Base-by-base conservation (phyloP, 2,329 filamentous ascomycete genomes). In the Calonectria hongkongensis region DNA sequence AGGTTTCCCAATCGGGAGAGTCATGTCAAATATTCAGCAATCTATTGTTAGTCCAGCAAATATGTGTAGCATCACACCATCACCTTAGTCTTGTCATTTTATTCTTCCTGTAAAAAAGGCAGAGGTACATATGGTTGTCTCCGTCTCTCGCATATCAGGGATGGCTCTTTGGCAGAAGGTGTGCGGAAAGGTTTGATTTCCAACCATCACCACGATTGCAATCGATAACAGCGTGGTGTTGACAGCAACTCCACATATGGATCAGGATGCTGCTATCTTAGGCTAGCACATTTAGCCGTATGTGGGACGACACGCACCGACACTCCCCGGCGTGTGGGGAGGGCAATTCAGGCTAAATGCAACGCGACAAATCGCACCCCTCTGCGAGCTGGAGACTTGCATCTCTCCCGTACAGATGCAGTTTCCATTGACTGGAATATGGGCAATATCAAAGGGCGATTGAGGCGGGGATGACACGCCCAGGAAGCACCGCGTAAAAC, bases 291-390 rank as follows among this genome's bases (percentile, higher is more conserved):
- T 77, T 78, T 79, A 79, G 63, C 77, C 77, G 78, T 30, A 43
- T 74, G 73, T 79, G 77, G 77, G 72, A 76, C 73, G 66, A 76
- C 60, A 71, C 51, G 73, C 69, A 64, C 70, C 67, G 66, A 66
- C 74, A 76, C 72, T 75, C 72, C 51, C 73, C 72, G 68, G 70
- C 66, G 66, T 62, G 69, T 62, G 63, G 39, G 45, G 30, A 16
- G n/a, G 2, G 51, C 39, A 28, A 62, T 79, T 79, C 63, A 79
- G 78, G 72, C 78, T 79, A 79, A 79, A 79, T 78, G 45, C 69
- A 54, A 69, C 13, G 21, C 54, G 36, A 41, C 8, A 27, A 21
- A n/a, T 36, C 36, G 30, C 41, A 47, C 54, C 28, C 39, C 36
- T 47, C 68, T 47, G 39, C 39, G 30, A 39, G 50, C n/a, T 56